Conservation (phyloP, 1,139 yeast genomes). For the Geotrichum australiense region DNA sequence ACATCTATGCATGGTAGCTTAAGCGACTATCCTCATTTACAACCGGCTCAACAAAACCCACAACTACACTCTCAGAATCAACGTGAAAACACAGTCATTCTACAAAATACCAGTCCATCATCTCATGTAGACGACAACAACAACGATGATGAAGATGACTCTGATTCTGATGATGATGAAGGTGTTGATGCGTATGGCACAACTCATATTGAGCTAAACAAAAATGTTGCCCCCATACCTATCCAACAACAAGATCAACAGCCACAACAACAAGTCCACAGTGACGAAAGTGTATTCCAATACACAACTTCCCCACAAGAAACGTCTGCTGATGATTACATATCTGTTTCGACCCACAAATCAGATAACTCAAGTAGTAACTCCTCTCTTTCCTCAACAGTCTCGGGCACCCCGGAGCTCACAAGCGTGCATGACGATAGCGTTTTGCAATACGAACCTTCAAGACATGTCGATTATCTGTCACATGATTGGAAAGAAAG, state of each 20-base stretch:
- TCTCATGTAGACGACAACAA: constrained; percentile 5
- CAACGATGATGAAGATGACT: constrained; percentile 7
- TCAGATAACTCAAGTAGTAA: neutral
- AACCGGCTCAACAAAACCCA: neutral
- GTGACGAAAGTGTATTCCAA: constrained; percentile 7
- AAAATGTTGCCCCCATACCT: too few species aligned
- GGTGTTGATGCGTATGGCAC: constrained; percentile 20
- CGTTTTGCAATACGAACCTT: constrained; percentile 72
- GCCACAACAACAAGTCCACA: neutral
- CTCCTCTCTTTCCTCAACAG: constrained; percentile 15
- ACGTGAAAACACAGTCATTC: neutral
- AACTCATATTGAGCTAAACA: too few species aligned
- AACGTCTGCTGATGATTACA: constrained; percentile 12
- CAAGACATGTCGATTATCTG: constrained; percentile 85
- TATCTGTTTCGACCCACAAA: constrained; percentile 3
- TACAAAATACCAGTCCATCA: constrained; percentile 20
- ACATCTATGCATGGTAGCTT: constrained; percentile 28
- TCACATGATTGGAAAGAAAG: constrained; percentile 94
- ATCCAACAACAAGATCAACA: neutral
- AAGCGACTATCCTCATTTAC: constrained; percentile 30
- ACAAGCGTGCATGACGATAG: constrained; percentile 62
- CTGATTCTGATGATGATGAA: too few species aligned
- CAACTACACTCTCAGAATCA: neutral
- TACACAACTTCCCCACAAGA: constrained; percentile 16
- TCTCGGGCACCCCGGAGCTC: constrained; percentile 33